Percentiles rank a stretch among this genome's conserved stretches.
phyloP scores from a whole-genome alignment of 305 asterid genomes.

The Lippia alba region DNA sequence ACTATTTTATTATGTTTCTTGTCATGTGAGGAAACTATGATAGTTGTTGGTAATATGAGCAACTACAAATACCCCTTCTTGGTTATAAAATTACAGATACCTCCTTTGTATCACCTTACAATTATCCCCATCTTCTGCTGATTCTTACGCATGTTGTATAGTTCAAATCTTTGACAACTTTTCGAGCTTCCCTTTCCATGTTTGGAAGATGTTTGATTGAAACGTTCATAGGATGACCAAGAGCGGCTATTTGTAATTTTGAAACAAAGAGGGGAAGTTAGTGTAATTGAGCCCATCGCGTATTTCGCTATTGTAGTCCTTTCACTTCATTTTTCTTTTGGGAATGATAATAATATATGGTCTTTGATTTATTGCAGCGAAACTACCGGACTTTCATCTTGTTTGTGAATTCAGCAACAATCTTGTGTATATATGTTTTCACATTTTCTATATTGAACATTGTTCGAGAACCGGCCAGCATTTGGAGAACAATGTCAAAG shows the following conservation, averaged over 20 bases:
- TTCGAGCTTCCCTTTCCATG: background rate
- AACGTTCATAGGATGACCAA: no score
- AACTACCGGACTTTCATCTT: constrained; percentile 81
- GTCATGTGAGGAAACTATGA: no score
- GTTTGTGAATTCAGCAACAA: constrained; percentile 76
- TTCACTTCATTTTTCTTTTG: background rate
- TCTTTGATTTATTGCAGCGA: constrained; percentile 63
- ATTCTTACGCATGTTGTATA: background rate
- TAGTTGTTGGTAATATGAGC: background rate
- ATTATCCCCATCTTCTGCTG: background rate
- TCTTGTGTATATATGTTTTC: constrained; percentile 82
- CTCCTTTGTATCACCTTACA: background rate
- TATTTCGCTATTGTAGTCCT: no score
- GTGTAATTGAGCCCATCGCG: background rate
- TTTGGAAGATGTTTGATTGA: background rate
- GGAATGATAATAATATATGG: constrained; percentile 16
- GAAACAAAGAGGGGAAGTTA: background rate
- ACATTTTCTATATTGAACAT: constrained; percentile 75
- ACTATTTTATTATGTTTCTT: no score
- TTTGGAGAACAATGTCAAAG: constrained; percentile 64
- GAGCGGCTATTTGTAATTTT: no score
- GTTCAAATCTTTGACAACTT: no score
- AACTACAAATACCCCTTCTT: background rate
- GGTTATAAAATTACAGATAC: no score
- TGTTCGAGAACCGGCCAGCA: constrained; percentile 52